Evolutionary conservation across 2,329 filamentous ascomycete genomes (phyloP).

Genomic region (Pyrenochaeta sp.): DNA sequence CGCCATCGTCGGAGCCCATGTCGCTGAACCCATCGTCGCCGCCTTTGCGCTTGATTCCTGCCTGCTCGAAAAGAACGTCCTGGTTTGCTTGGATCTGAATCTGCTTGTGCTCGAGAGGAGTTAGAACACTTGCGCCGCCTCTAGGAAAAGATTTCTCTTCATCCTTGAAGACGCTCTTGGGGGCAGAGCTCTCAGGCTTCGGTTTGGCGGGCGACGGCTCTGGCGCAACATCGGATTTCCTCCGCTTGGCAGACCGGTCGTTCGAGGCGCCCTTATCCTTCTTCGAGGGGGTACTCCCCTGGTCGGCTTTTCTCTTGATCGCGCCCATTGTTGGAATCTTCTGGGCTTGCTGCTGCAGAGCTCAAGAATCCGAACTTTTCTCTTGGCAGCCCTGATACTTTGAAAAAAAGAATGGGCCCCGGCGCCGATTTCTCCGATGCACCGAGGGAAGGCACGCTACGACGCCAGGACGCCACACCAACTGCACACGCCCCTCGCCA

Average conservation of each 20-base stretch:
- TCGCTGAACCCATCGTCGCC: slow-evolving; percentile 54
- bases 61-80: slow-evolving; percentile 90
- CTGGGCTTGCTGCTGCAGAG: slow-evolving; percentile 11
- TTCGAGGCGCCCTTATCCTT: slow-evolving; percentile 37
- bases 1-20: slow-evolving; percentile 50
- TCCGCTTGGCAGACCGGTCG: slow-evolving; percentile 48
- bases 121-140: slow-evolving; percentile 89
- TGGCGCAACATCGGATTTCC: slow-evolving; percentile 44
- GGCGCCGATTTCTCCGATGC: slow-evolving; percentile 1
- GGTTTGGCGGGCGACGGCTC: slow-evolving; percentile 37
- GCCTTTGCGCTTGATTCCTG: slow-evolving; percentile 65
- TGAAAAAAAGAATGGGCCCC: slow-evolving; percentile 1
- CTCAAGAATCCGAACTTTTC: slow-evolving; percentile 17
- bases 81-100: slow-evolving; percentile 92
- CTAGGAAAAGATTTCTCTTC: slow-evolving; percentile 92
- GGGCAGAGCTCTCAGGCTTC: slow-evolving; percentile 43
- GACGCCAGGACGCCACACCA: not conserved
- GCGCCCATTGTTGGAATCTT: slow-evolving; percentile 51
- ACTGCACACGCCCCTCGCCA: too few species aligned
- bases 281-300: slow-evolving; percentile 37
- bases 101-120: slow-evolving; percentile 93
- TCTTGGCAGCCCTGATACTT: slow-evolving; percentile 25
- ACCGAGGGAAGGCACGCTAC: not conserved
- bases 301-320: slow-evolving; percentile 57
- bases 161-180: slow-evolving; percentile 65